Conservation (phyloP, 1,139 yeast genomes). For the Lodderomyces metapsilosis region DNA sequence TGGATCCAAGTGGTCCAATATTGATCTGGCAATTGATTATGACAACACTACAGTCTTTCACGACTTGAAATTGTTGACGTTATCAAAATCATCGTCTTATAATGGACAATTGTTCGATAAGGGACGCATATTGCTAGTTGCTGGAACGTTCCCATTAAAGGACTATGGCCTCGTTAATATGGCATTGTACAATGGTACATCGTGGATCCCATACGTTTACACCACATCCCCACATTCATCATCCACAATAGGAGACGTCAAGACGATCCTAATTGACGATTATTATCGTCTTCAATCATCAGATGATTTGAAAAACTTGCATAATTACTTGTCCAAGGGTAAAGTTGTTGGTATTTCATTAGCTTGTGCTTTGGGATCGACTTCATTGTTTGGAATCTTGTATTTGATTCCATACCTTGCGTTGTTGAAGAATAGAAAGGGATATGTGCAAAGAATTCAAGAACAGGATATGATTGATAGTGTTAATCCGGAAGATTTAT, state of each 20-base stretch:
- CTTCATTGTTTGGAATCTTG: constrained; percentile 61
- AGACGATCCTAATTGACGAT: constrained; percentile 38
- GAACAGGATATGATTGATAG: constrained; percentile 68
- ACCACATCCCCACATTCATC: constrained; percentile 11
- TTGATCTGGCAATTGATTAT: constrained; percentile 31
- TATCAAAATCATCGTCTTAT: constrained; percentile 29
- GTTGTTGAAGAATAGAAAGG: constrained; percentile 44
- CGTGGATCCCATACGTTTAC: constrained; percentile 70
- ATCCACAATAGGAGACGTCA: constrained; percentile 29
- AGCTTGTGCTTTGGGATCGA: constrained; percentile 84
- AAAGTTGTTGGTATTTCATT: constrained; percentile 84
- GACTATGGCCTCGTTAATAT: constrained; percentile 62
- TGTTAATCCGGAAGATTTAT: constrained; percentile 61
- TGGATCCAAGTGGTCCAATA: constrained; percentile 45
- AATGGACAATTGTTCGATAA: constrained; percentile 37
- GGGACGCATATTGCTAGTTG: constrained; percentile 51
- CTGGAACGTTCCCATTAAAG: constrained; percentile 58
- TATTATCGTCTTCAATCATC: constrained; percentile 38
- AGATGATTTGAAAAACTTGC: constrained; percentile 25
- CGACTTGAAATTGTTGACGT: constrained; percentile 41
- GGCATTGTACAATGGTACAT: constrained; percentile 66
- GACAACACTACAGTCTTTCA: constrained; percentile 27
- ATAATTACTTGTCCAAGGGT: constrained; percentile 46
- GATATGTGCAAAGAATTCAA: constrained; percentile 43
- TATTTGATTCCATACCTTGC: constrained; percentile 57